Percentiles rank a stretch among this genome's conserved stretches.
These are phyloP conservation scores for Cystofilobasidium capitatum DNA, from an alignment of 768 basidiomycete genomes.

Conservation along the genomic window DNA sequence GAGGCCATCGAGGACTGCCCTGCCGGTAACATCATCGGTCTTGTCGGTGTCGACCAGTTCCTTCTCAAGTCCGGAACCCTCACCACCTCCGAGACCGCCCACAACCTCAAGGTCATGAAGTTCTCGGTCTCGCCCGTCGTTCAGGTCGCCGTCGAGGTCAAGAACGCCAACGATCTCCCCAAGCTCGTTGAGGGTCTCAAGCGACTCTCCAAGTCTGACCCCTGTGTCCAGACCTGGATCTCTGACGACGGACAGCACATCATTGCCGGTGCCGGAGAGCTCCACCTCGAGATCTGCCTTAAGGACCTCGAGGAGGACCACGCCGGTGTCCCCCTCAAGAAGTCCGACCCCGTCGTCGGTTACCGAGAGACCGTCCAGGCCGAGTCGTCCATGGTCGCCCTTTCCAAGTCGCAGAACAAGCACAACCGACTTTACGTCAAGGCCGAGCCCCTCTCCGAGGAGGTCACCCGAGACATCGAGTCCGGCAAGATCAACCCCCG, in stretches of 20 bases:
- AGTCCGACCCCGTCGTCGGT: conserved; percentile 86
- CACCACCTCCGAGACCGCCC: conserved; percentile 93
- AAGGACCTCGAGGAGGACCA: conserved; percentile 99
- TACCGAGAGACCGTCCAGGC: conserved; percentile 96
- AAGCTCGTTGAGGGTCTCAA: conserved; percentile 99
- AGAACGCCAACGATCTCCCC: conserved; percentile 97
- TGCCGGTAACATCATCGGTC: conserved; percentile 95
- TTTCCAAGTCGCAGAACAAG: conserved; percentile 99
- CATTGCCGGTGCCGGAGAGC: conserved; percentile 96
- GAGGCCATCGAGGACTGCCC: conserved; percentile 99
- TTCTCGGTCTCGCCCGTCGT: conserved; percentile 99
- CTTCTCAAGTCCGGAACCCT: conserved; percentile 97
- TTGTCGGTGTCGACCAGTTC: conserved; percentile 99
- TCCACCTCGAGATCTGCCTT: conserved; percentile 98
- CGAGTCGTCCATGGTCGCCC: conserved; percentile 87
- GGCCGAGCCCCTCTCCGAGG: conserved; percentile 87
- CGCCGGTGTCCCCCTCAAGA: conserved; percentile 96
- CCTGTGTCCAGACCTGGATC: conserved; percentile 95
- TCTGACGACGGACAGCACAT: conserved; percentile 91
- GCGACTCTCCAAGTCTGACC: conserved; percentile 99
- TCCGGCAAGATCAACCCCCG: conserved; percentile 70
- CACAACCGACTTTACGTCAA: conserved; percentile 97
- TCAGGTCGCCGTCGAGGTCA: conserved; percentile 97
- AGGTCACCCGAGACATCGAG: conserved; percentile 88
- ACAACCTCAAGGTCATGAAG: conserved; percentile 99